Percentiles rank a stretch among this genome's conserved stretches.
Evolutionary conservation across 768 basidiomycete genomes (phyloP).

Genomic region (Sarcodon sp.): DNA sequence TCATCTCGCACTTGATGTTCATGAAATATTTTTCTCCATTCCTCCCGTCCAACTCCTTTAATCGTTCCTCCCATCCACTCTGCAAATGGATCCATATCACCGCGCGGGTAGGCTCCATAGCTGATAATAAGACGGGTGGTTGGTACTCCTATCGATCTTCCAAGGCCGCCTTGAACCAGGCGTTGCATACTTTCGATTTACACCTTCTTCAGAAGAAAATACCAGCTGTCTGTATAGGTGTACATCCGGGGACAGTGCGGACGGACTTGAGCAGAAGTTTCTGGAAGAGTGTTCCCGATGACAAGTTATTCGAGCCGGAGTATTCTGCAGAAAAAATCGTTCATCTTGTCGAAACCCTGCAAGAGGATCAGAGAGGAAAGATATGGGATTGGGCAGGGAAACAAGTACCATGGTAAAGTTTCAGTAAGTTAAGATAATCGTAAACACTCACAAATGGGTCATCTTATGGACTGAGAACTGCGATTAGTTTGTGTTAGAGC

Average conservation of each 20-base stretch:
- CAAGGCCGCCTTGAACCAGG: conserved; percentile 51
- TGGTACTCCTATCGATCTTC: conserved; percentile 55
- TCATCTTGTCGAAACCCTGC: conserved; percentile 29
- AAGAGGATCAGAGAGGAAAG: conserved; percentile 28
- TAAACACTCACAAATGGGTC: too few species aligned
- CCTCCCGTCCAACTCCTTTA: conserved; percentile 23
- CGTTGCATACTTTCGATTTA: conserved; percentile 46
- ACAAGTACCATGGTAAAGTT: conserved; percentile 22
- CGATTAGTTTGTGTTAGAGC: too few species aligned
- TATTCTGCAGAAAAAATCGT: conserved; percentile 33
- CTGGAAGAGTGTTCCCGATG: conserved; percentile 27
- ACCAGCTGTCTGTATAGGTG: conserved; percentile 37
- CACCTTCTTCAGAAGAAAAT: conserved; percentile 33
- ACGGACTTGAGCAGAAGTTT: conserved; percentile 44
- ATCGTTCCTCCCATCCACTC: conserved; percentile 10
- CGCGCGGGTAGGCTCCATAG: conserved; percentile 45
- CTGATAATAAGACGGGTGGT: conserved; percentile 43
- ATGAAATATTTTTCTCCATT: conserved; percentile 53
- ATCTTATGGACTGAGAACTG: too few species aligned
- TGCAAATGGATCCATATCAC: conserved; percentile 50
- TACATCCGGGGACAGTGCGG: conserved; percentile 50
- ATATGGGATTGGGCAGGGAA: conserved; percentile 49
- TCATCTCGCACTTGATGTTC: conserved; percentile 43
- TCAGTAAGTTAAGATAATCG: too few species aligned
- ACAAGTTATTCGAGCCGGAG: conserved; percentile 34